Conservation (phyloP, 1,139 yeast species). For the Geotrichum klebahnii region DNA sequence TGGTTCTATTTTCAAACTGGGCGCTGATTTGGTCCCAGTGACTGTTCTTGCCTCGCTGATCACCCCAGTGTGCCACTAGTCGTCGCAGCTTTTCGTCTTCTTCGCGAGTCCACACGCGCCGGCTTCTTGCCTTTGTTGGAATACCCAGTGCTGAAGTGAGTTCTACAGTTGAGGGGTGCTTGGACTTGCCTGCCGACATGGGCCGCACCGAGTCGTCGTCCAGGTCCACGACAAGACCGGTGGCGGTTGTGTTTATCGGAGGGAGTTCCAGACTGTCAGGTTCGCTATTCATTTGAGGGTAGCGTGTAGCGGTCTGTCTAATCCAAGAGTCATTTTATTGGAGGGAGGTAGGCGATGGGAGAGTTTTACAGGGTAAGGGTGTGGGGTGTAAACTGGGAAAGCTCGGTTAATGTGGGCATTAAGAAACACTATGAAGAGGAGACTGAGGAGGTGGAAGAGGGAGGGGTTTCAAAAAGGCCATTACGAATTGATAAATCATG, state of each 20-base stretch:
- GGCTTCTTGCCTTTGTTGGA: slow-evolving; percentile 23
- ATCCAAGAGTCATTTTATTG: too few relatives aligned
- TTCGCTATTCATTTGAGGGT: background rate
- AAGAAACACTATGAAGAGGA: too few relatives aligned
- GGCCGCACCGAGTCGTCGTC: background rate
- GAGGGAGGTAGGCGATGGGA: too few relatives aligned
- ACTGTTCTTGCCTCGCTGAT: slow-evolving; percentile 70
- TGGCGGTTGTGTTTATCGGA: background rate
- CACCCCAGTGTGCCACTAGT: slow-evolving; percentile 74
- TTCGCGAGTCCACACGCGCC: slow-evolving; percentile 70
- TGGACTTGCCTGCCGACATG: too few relatives aligned
- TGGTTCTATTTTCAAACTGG: slow-evolving; percentile 72
- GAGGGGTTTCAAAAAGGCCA: too few relatives aligned
- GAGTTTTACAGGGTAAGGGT: too few relatives aligned
- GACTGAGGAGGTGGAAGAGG: too few relatives aligned
- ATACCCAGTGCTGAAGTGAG: slow-evolving; percentile 24
- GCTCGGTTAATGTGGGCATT: too few relatives aligned
- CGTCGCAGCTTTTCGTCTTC: slow-evolving; percentile 72
- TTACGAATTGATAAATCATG: too few relatives aligned
- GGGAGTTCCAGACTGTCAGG: background rate
- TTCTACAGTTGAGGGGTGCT: slow-evolving; percentile 23
- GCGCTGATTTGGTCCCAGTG: slow-evolving; percentile 71
- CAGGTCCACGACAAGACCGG: background rate
- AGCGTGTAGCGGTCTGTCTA: too few relatives aligned
- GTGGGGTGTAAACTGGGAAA: too few relatives aligned